These are phyloP conservation scores for Aureobasidium sp. DNA, from an alignment of 2,329 filamentous ascomycete species.

Conservation along the genomic window DNA sequence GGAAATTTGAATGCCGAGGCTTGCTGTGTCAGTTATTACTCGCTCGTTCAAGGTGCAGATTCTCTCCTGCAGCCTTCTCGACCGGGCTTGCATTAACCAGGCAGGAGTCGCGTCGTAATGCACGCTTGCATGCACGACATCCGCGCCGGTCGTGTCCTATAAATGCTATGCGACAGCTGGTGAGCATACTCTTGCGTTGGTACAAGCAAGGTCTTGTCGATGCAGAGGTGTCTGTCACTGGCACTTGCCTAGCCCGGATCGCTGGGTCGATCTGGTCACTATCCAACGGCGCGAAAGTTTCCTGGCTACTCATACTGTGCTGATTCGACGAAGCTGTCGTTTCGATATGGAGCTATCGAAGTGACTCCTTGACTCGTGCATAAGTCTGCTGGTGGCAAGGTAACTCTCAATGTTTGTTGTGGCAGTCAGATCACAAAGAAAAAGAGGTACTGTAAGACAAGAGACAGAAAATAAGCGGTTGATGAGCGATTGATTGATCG, in stretches of 20 bases:
- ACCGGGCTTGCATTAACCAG: not conserved
- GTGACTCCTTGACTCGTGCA: not conserved
- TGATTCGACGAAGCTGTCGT: not conserved
- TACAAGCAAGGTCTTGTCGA: not conserved
- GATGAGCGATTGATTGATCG: not conserved
- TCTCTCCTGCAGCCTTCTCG: not conserved
- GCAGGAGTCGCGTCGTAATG: not conserved
- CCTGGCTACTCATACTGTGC: not conserved
- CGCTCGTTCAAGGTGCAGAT: not conserved
- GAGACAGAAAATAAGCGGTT: not conserved
- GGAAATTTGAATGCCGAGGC: not conserved
- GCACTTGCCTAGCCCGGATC: not conserved
- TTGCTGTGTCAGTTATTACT: not conserved
- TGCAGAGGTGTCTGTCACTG: not conserved
- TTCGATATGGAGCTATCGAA: not conserved
- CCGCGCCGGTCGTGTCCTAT: not conserved
- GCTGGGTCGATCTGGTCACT: not conserved
- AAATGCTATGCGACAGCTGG: not conserved
- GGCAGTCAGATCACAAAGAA: not conserved
- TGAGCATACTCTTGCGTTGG: not conserved
- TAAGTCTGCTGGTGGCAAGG: not conserved
- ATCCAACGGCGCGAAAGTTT: not conserved
- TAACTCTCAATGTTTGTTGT: not conserved
- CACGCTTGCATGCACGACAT: constrained; percentile 2
- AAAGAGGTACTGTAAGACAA: not conserved